Conservation (phyloP, 176 grass and related monocot species). For the Oryza rufipogon region DNA sequence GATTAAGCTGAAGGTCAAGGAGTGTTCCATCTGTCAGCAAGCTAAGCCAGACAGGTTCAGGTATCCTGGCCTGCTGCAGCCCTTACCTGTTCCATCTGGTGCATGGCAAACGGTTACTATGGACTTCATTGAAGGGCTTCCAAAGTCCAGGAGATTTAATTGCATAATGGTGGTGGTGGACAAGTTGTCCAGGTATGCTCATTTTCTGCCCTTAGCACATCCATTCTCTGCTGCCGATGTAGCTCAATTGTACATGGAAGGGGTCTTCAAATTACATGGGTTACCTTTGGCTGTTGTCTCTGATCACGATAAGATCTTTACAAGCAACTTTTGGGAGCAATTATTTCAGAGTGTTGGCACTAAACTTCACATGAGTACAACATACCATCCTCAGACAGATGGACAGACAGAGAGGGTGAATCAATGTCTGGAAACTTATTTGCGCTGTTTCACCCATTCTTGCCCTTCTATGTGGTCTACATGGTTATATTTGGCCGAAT, state of each 20-base stretch:
- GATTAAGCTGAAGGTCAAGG: not conserved
- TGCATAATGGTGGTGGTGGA: not conserved
- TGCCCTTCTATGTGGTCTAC: not conserved
- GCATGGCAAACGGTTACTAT: not conserved
- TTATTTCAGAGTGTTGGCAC: not conserved
- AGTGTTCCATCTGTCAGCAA: not conserved
- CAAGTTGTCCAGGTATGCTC: not conserved
- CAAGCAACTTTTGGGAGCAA: fast-evolving
- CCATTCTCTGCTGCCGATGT: not conserved
- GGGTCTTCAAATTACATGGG: not conserved
- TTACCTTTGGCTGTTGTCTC: not conserved
- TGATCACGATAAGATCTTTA: not conserved
- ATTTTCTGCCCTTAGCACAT: not conserved
- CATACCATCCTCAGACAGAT: not conserved
- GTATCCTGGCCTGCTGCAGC: not conserved
- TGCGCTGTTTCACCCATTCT: not conserved
- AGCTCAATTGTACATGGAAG: not conserved
- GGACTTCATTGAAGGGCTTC: not conserved
- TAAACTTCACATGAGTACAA: not conserved
- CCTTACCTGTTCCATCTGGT: not conserved
- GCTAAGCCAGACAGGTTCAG: not conserved
- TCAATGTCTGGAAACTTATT: not conserved
- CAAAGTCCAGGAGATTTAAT: fast-evolving
- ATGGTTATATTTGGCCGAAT: not conserved
- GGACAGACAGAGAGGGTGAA: not conserved